Conservation (phyloP, 371 early-diverging fungal species). For the Umbelopsis sp. region DNA sequence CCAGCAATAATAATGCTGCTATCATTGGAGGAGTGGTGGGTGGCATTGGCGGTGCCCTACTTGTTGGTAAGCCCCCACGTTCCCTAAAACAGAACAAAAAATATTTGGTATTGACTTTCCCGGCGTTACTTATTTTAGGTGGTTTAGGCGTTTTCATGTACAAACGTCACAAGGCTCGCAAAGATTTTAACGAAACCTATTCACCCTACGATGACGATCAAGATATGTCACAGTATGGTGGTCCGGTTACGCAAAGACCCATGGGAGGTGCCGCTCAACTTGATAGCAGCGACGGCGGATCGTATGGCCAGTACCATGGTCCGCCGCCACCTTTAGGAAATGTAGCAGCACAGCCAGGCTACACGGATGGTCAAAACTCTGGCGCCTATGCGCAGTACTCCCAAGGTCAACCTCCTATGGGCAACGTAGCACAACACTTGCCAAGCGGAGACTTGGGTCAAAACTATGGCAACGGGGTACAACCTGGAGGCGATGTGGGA, state of each 20-base stretch:
- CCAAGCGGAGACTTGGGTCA: neutral
- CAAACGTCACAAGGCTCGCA: neutral
- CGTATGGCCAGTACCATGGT: neutral
- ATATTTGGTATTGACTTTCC: neutral
- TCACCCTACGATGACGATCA: constrained; percentile 10
- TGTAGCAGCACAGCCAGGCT: neutral
- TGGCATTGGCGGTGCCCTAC: constrained; percentile 19
- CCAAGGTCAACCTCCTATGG: neutral
- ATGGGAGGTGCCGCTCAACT: neutral
- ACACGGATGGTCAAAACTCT: neutral
- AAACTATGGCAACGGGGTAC: neutral
- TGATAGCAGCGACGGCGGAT: constrained; percentile 8
- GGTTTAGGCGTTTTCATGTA: constrained; percentile 8
- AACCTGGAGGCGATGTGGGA: neutral
- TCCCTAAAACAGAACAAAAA: neutral
- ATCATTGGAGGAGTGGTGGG: constrained; percentile 30
- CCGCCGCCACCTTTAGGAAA: neutral
- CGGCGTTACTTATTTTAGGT: neutral
- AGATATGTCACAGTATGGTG: constrained; percentile 12
- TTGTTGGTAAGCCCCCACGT: neutral
- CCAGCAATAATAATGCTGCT: constrained; percentile 20
- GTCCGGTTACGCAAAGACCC: constrained; percentile 12
- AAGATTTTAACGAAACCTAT: constrained; percentile 5
- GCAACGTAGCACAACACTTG: neutral
- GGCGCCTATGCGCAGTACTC: neutral